Base-by-base conservation (phyloP, 2,329 filamentous ascomycete species). In the Bipolaris sorokiniana region DNA sequence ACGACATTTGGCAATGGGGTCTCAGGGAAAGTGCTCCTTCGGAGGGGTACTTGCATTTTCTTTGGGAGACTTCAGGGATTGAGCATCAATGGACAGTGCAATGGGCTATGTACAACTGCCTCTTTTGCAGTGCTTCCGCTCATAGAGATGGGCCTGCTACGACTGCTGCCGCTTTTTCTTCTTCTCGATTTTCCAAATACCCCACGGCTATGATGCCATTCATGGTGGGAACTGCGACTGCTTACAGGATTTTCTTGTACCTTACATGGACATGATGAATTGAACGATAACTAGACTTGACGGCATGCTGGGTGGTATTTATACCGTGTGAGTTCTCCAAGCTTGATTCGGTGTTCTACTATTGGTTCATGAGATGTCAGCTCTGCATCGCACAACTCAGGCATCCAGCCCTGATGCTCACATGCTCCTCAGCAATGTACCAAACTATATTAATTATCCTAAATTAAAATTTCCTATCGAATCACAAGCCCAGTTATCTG, bases 111-210 rank as follows among this genome's bases (percentile, higher is more conserved):
- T 48, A 50, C 13, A 13, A 15, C 26, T 3, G 42, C 18, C n/a
- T 28, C 42, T 31, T 33, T 45, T 13, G 6, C n/a, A 16, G n/a
- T 3, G 5, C n/a, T 18, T 18, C 31, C 9, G 3, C 10, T 16
- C 18, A 18, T 9, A 10, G 6, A 16, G 9, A 13, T 3, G 10
- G 16, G 3, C 3, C n/a, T 20, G 10, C 9, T 45, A 9, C 23
- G 6, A 59, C 59, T 57, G 60, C 60, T 26, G 7, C 26, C 10
- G 7, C 9, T 10, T 54, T 59, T 10, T 51, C 40, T 31, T 45
- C 20, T 31, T 20, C 31, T 31, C 59, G 54, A 61, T 53, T 61
- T 58, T 58, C 54, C 53, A 68, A 65, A 72, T 73, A 73, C 69
- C 46, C 69, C 69, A 52, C 48, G 36, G 48, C 51, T 59, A 44